Percentiles rank a stretch among this genome's conserved stretches.
These are phyloP conservation scores for Citrus trifoliata DNA, from an alignment of 345 rosid genomes.

Conservation along the genomic window DNA sequence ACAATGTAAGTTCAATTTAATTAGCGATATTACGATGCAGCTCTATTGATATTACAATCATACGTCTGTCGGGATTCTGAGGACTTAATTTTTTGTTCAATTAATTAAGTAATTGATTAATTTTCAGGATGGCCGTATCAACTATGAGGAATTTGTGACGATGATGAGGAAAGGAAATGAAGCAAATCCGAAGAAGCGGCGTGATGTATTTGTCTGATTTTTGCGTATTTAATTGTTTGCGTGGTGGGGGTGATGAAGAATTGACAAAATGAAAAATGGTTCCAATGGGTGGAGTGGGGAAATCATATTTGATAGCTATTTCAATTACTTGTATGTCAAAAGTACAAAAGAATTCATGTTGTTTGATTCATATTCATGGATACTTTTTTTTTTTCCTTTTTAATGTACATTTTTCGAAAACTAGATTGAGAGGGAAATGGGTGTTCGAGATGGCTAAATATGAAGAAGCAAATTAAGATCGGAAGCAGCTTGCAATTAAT, in stretches of 20 bases:
- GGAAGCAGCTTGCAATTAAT: too few relatives aligned
- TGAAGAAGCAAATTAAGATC: background rate
- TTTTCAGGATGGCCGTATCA: constrained; percentile 81
- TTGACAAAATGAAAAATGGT: background rate
- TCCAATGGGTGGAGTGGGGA: background rate
- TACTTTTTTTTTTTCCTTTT: background rate
- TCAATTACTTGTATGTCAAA: background rate
- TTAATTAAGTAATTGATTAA: too few relatives aligned
- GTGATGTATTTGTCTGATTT: constrained; percentile 33
- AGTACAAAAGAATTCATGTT: background rate
- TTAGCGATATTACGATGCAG: background rate
- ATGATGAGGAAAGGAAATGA: constrained; percentile 99
- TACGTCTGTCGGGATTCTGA: background rate
- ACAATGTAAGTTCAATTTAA: constrained; percentile 50
- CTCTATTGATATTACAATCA: background rate
- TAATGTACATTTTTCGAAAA: background rate
- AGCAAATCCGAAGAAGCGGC: constrained; percentile 81
- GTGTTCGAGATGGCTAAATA: background rate
- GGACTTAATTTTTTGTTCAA: background rate
- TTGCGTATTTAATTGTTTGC: background rate
- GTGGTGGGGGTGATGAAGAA: background rate
- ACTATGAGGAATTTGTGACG: constrained; percentile 92
- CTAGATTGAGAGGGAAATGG: background rate
- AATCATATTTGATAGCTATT: background rate
- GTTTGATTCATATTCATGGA: background rate